These are phyloP conservation scores for Austropuccinia psidii DNA, from an alignment of 1,284 basidiomycete species.

Conservation along the genomic window DNA sequence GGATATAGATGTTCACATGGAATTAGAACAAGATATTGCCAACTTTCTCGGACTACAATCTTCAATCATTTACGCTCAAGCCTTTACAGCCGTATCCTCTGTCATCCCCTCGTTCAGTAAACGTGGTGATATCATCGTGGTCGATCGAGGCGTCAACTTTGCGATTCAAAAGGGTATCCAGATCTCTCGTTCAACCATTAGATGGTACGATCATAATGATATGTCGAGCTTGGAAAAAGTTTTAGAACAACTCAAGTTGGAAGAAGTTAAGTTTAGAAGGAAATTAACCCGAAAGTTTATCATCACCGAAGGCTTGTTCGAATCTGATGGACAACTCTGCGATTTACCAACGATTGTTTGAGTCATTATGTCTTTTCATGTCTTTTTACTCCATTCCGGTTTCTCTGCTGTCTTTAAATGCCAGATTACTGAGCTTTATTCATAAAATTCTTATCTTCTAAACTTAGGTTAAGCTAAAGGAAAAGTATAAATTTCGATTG, in stretches of 20 bases:
- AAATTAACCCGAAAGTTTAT: constrained; percentile 89
- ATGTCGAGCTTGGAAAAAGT: constrained; percentile 82
- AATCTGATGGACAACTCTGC: constrained; percentile 82
- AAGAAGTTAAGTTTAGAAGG: constrained; percentile 69
- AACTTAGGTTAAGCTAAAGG: constrained; percentile 79
- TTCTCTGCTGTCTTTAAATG: not conserved
- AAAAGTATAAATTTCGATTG: constrained; percentile 89
- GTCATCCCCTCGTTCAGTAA: constrained; percentile 98
- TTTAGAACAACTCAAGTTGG: constrained; percentile 72
- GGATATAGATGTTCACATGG: constrained; percentile 73
- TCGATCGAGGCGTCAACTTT: constrained; percentile 87
- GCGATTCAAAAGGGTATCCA: constrained; percentile 96
- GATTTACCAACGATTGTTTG: constrained; percentile 82
- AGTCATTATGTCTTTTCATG: constrained; percentile 41
- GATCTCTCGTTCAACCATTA: constrained; percentile 81
- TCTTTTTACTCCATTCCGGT: too few relatives aligned
- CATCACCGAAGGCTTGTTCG: constrained; percentile 93
- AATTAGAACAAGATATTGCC: constrained; percentile 79
- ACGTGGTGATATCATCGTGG: constrained; percentile 95
- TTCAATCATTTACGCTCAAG: constrained; percentile 88
- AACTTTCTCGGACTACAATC: constrained; percentile 82
- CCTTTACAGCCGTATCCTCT: constrained; percentile 82
- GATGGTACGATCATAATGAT: constrained; percentile 96
- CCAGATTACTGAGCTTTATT: not conserved
- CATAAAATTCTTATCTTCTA: not conserved